Conservation (phyloP, 2,329 filamentous ascomycete genomes). For the Fusarium praegraminearum region DNA sequence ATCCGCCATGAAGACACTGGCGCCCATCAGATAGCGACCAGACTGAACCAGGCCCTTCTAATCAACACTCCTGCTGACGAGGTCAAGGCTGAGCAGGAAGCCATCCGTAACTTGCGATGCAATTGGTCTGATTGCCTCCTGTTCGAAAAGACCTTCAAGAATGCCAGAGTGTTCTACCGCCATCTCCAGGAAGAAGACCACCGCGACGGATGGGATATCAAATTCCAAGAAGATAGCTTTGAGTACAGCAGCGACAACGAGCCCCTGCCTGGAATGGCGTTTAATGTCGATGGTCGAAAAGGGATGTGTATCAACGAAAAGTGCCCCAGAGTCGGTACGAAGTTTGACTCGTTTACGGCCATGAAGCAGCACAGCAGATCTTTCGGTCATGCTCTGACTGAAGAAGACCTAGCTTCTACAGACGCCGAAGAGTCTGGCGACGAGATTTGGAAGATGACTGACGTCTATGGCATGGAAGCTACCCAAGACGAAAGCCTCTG, state of each 20-base stretch:
- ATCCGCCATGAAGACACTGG: slow-evolving; percentile 24
- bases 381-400: slow-evolving; percentile 4
- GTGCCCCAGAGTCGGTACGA: slow-evolving; percentile 15
- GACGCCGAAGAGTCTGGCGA: not conserved
- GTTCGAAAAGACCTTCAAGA: slow-evolving; percentile 24
- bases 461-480: slow-evolving; percentile 20
- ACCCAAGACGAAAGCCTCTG: not conserved
- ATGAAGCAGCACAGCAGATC: slow-evolving; percentile 26
- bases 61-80: not conserved
- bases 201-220: not conserved
- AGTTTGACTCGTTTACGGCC: not conserved
- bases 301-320: slow-evolving; percentile 23
- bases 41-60: slow-evolving; percentile 21
- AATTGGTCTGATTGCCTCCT: slow-evolving; percentile 17
- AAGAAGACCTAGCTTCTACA: not conserved
- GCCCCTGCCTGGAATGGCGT: slow-evolving; percentile 8
- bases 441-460: slow-evolving; percentile 18
- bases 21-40: slow-evolving; percentile 28
- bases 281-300: not conserved
- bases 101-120: slow-evolving; percentile 34
- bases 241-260: not conserved
- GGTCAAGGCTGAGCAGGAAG: slow-evolving; percentile 34
- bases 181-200: slow-evolving; percentile 28
- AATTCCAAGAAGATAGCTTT: not conserved
- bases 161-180: slow-evolving; percentile 8